phyloP scores from a whole-genome alignment of 2,329 filamentous ascomycete species.

The Penicillium thymicola region DNA sequence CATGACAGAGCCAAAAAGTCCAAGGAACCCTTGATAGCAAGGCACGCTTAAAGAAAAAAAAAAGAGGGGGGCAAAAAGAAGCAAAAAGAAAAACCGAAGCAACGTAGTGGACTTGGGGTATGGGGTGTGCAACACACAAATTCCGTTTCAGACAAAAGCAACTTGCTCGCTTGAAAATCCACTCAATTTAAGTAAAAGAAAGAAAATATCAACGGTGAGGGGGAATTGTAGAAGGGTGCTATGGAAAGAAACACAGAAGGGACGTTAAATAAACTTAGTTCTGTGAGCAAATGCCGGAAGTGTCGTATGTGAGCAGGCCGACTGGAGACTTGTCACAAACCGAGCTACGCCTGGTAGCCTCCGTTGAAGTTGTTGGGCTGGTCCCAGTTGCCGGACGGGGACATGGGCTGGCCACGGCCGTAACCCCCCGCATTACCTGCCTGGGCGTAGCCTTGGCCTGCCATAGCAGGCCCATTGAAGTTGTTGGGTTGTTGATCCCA shows the following conservation, averaged over 20 bases:
- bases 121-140: constrained; percentile 43
- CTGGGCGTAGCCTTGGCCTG: constrained; percentile 57
- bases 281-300: constrained; percentile 12
- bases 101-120: constrained; percentile 43
- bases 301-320: constrained; percentile 5
- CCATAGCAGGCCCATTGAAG: constrained; percentile 43
- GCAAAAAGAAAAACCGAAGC: constrained; percentile 25
- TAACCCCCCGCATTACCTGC: constrained; percentile 77
- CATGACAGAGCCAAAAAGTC: constrained; percentile 31
- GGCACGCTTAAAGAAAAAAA: constrained; percentile 30
- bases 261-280: constrained; percentile 13
- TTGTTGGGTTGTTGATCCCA: constrained; percentile 55
- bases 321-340: constrained; percentile 7
- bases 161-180: constrained; percentile 41
- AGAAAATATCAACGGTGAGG: constrained; percentile 18
- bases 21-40: constrained; percentile 31
- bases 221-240: constrained; percentile 18
- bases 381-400: constrained; percentile 50
- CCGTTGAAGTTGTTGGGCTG: constrained; percentile 57
- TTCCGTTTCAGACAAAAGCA: constrained; percentile 43
- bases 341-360: constrained; percentile 56
- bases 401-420: constrained; percentile 65
- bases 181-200: constrained; percentile 31
- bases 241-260: constrained; percentile 22
- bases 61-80: constrained; percentile 19